Evolutionary conservation across 495 filamentous ascomycete genomes (phyloP), one percentile per base, ranked within the genome.

Genomic region (Penicillium robsamsonii): DNA sequence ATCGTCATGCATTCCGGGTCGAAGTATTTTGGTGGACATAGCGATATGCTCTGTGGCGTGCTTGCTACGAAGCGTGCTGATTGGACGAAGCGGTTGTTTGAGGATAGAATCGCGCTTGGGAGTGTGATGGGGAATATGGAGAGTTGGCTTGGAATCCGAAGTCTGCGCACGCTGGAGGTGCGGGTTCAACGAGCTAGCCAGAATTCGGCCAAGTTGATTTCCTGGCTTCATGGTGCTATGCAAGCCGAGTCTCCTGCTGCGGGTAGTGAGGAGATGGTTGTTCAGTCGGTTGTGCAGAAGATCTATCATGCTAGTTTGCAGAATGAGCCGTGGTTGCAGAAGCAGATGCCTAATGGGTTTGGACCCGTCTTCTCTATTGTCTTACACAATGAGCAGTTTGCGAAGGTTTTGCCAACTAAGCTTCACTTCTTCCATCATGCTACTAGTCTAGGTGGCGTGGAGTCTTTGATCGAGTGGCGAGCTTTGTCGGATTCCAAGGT

Each of bases 21-120:
- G 13, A 96, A 96, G 79, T 96, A 95, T 70, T 79, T 96, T 50
- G 92, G 92, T 24, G 92, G 92, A 1, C 92, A 96, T 70, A 88
- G 84, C 58, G 92, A 96, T 74, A 75, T 96, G 75, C 81, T 96
- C 2, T 88, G 87, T 62, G 92, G 92, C 15, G 85, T 93, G 30
- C 75, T 96, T 33, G 86, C 84, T 0, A 78, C 85, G 3, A 71
- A 75, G 50, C 61, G 67, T n/a, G 69, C 77, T 46, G 76, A 74
- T 5, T 87, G 83, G 86, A 59, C 79, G 15, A 58, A 70, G 27
- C 68, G 63, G 43, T 61, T 96, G 55, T 69, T 67, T 20, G 69
- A 66, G 9, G 91, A 96, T 67, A 73, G 92, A 7, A 54, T 87
- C 3, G 77, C 77, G 47, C 64, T 96, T 15, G 92, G 92, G 1